A percentile compares a stretch with the other conserved stretches of the same genome.
Conservation (phyloP, 2,329 filamentous ascomycete species). For the Ceratocystis harringtonii region DNA sequence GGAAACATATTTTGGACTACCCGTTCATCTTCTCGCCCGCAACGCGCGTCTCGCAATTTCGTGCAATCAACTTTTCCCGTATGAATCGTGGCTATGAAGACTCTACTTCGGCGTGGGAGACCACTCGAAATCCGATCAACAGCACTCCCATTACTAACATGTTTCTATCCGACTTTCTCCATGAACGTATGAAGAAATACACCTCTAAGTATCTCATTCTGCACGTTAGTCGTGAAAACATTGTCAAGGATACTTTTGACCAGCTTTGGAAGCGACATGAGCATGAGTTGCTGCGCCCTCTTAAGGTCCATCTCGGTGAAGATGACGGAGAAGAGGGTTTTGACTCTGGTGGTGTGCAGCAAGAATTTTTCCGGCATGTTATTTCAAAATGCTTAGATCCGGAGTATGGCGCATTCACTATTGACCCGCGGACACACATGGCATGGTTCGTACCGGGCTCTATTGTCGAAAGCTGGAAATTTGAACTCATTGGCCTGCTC, state of each 20-base stretch:
- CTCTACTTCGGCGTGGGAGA: slow-evolving; percentile 41
- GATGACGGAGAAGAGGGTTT: slow-evolving; percentile 74
- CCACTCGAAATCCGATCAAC: slow-evolving; percentile 41
- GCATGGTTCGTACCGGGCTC: slow-evolving; percentile 80
- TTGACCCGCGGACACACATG: slow-evolving; percentile 61
- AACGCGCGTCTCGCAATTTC: slow-evolving; percentile 67
- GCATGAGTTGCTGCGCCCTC: slow-evolving; percentile 64
- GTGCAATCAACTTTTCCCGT: slow-evolving; percentile 68
- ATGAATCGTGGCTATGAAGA: slow-evolving; percentile 73
- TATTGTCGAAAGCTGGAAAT: slow-evolving; percentile 74
- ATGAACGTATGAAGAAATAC: slow-evolving; percentile 48
- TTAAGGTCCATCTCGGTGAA: slow-evolving; percentile 78
- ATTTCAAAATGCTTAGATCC: slow-evolving; percentile 68
- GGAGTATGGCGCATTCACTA: slow-evolving; percentile 63
- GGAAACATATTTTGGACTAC: slow-evolving; percentile 62
- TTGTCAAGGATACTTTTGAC: slow-evolving; percentile 63
- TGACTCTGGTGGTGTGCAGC: slow-evolving; percentile 88
- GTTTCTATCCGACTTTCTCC: slow-evolving; percentile 45
- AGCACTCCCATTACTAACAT: slow-evolving; percentile 40
- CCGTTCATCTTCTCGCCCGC: slow-evolving; percentile 64
- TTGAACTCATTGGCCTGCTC: slow-evolving; percentile 75
- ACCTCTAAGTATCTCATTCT: slow-evolving; percentile 58
- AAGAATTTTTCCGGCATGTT: slow-evolving; percentile 83
- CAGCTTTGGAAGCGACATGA: slow-evolving; percentile 79
- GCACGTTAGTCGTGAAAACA: slow-evolving; percentile 49